Evolutionary conservation across 352 stramenopile genomes (phyloP).

Genomic region (Globisporangium orthogonon): DNA sequence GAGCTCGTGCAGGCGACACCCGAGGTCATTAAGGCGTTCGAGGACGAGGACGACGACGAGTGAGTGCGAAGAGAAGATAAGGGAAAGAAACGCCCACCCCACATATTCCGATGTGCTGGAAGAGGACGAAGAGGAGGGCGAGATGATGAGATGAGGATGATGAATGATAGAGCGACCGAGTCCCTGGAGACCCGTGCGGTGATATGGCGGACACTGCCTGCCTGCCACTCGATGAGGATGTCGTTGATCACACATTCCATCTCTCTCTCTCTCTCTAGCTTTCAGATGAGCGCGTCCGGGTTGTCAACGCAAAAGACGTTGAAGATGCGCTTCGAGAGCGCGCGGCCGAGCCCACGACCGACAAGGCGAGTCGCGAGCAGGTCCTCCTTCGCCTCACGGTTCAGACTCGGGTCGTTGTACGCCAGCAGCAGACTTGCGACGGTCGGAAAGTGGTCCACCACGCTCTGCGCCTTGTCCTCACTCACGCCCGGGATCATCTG

Average conservation of each 20-base stretch:
- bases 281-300: conserved; percentile 24
- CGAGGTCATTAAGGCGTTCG: conserved; percentile 76
- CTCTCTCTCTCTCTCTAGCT: background rate
- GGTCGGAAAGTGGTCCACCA: conserved; percentile 59
- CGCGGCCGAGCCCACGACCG: conserved; percentile 25
- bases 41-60: conserved; percentile 13
- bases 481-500: conserved; percentile 71
- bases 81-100: no score
- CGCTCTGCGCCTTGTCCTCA: conserved; percentile 58
- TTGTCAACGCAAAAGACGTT: conserved; percentile 41
- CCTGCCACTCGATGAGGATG: no score
- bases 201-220: no score
- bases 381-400: conserved; percentile 36
- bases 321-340: conserved; percentile 54
- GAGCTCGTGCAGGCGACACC: conserved; percentile 76
- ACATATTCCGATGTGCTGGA: no score
- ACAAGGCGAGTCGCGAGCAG: conserved; percentile 49
- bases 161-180: no score
- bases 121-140: background rate
- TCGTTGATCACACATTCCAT: background rate
- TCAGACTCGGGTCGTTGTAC: conserved; percentile 35
- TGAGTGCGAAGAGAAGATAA: background rate
- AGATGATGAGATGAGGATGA: background rate
- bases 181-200: no score
- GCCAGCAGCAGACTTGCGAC: conserved; percentile 38